Evolutionary conservation across 257 asterid species (phyloP).

Genomic region (Solanum pennellii): DNA sequence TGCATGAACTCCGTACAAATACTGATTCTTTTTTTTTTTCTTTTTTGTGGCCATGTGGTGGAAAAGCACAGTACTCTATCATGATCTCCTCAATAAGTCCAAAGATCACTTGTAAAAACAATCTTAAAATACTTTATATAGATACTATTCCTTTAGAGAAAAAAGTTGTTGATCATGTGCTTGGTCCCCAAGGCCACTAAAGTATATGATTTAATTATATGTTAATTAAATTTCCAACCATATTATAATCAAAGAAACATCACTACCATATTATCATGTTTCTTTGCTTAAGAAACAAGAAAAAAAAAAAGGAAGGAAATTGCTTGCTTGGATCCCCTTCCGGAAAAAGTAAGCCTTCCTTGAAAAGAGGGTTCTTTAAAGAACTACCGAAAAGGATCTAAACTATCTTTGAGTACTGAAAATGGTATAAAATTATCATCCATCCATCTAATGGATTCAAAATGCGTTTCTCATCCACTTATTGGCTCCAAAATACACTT

Average conservation of each 20-base stretch:
- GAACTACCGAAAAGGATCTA: background rate
- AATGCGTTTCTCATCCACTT: too few species aligned
- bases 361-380: background rate
- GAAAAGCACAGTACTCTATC: constrained; percentile 2
- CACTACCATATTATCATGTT: constrained; percentile 5
- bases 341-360: constrained; percentile 4
- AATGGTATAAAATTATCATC: too few species aligned
- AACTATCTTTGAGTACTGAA: too few species aligned
- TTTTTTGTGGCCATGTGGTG: background rate
- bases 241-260: constrained; percentile 22
- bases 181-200: background rate
- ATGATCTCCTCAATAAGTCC: constrained; percentile 2
- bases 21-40: background rate
- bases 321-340: constrained; percentile 22
- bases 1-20: constrained; percentile 16
- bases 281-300: constrained; percentile 9
- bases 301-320: background rate
- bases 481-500: too few species aligned
- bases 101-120: constrained; percentile 12
- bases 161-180: constrained; percentile 25
- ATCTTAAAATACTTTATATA: background rate
- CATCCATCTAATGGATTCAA: too few species aligned
- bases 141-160: constrained; percentile 12
- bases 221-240: constrained; percentile 24
- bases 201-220: background rate